These are phyloP conservation scores for Quercus bicolor DNA, from an alignment of 306 rosid genomes.

Conservation along the genomic window DNA sequence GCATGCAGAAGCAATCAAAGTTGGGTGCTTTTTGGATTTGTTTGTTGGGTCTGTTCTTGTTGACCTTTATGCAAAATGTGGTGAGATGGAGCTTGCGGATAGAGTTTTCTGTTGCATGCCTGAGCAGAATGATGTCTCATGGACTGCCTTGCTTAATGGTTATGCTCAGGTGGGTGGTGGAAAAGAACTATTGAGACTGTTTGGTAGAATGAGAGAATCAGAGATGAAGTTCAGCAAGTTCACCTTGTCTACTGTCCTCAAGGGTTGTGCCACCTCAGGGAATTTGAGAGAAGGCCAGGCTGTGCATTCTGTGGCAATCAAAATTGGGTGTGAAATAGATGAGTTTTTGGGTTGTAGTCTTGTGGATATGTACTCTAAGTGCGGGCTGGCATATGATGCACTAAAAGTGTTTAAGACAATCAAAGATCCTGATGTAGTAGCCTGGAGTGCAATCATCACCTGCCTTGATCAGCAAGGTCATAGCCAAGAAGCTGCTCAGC, in stretches of 20 bases:
- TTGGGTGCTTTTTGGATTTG: conserved; percentile 16
- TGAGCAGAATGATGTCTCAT: conserved; percentile 30
- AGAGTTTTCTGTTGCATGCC: conserved; percentile 32
- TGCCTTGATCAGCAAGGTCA: conserved; percentile 36
- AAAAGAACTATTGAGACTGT: conserved; percentile 27
- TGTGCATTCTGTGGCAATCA: conserved; percentile 29
- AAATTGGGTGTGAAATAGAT: conserved; percentile 35
- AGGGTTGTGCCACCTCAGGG: conserved; percentile 37
- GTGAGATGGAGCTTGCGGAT: conserved; percentile 29
- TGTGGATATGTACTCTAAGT: conserved; percentile 29
- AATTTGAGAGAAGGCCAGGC: conserved; percentile 26
- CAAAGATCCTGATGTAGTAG: conserved; percentile 33
- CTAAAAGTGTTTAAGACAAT: conserved; percentile 23
- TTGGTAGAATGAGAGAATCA: conserved; percentile 25
- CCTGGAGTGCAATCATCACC: conserved; percentile 39
- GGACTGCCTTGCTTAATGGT: conserved; percentile 37
- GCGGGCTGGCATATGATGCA: conserved; percentile 22
- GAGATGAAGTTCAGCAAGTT: conserved; percentile 22
- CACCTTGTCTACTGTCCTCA: conserved; percentile 32
- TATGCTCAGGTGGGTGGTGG: conserved; percentile 26
- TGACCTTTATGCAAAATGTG: conserved; percentile 37
- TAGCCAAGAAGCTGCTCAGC: conserved; percentile 25
- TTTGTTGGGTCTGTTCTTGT: conserved; percentile 37
- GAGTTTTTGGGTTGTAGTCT: conserved; percentile 31
- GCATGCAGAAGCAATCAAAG: conserved; percentile 26